These are phyloP conservation scores for Thecaphora thlaspeos DNA, from an alignment of 1,284 basidiomycete species.

Conservation along the genomic window DNA sequence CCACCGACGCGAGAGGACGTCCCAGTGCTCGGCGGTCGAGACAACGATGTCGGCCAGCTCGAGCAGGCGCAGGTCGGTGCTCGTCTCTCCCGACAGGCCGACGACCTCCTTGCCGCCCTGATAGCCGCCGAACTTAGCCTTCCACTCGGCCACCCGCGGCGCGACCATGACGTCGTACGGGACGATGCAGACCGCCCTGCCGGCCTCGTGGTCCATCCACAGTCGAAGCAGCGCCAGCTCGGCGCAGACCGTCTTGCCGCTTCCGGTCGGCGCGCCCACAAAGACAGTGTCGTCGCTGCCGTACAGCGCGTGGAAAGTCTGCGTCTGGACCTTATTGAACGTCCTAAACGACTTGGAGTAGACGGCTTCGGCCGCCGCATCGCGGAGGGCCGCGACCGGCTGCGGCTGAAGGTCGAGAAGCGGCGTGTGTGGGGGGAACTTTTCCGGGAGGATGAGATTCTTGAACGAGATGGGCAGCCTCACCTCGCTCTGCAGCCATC, in stretches of 20 bases:
- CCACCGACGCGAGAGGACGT: constrained; percentile 93
- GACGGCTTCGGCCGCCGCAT: constrained; percentile 41
- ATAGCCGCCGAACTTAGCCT: background rate
- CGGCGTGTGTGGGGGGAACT: constrained; percentile 66
- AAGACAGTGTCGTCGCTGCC: constrained; percentile 73
- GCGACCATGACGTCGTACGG: constrained; percentile 22
- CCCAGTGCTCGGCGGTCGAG: constrained; percentile 89
- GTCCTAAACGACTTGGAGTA: constrained; percentile 60
- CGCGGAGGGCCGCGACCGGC: constrained; percentile 61
- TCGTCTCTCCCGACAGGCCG: constrained; percentile 65
- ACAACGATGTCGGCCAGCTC: constrained; percentile 75
- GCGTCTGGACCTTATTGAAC: constrained; percentile 86
- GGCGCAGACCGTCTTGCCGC: constrained; percentile 71
- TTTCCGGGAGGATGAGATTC: constrained; percentile 72
- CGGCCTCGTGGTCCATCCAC: constrained; percentile 7
- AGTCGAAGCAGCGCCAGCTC: constrained; percentile 11
- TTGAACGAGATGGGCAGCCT: constrained; percentile 69
- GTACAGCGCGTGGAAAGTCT: constrained; percentile 79
- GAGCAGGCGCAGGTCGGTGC: constrained; percentile 83
- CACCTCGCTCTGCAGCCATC: constrained; percentile 89
- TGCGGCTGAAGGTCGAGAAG: constrained; percentile 82
- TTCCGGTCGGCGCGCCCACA: constrained; percentile 75
- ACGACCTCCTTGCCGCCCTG: constrained; percentile 51
- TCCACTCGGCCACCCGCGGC: constrained; percentile 5
- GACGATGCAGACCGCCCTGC: constrained; percentile 8